Conservation (phyloP, 176 grass and related monocot genomes). For the Carex cristatella region DNA sequence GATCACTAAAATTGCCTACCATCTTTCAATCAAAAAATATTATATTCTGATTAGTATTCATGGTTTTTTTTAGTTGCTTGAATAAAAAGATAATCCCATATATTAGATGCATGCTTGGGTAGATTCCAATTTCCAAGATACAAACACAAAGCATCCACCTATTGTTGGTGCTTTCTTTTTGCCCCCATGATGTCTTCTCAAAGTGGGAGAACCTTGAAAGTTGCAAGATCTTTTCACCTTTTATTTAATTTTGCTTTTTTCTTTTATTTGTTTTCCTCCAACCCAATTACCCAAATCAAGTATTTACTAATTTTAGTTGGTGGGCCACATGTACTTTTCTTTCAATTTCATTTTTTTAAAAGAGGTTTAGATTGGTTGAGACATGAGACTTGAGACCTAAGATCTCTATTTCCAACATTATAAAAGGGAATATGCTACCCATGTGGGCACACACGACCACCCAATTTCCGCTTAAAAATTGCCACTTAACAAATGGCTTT, state of each 20-base stretch:
- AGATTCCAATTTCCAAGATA: constrained; percentile 11
- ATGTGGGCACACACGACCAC: constrained; percentile 5
- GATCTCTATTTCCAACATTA: background rate
- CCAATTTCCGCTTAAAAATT: constrained; percentile 1
- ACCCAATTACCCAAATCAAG: background rate
- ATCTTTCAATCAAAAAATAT: too few relatives aligned
- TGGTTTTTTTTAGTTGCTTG: background rate
- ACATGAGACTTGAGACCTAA: background rate
- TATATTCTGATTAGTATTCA: background rate
- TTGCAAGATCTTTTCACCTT: background rate
- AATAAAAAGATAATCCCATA: background rate
- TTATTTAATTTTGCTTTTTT: background rate
- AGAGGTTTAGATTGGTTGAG: background rate
- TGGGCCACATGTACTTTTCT: background rate
- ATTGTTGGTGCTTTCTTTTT: constrained; percentile 9
- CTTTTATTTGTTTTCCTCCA: background rate
- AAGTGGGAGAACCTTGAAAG: constrained; percentile 11
- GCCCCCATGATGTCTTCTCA: constrained; percentile 12
- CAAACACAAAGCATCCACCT: constrained; percentile 11
- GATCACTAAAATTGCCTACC: too few relatives aligned
- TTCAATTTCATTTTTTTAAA: background rate
- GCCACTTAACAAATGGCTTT: constrained; percentile 9
- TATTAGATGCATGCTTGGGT: background rate
- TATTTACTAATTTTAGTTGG: constrained; percentile 11
- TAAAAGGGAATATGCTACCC: constrained; percentile 15